These are phyloP conservation scores for Aspergillus bombycis DNA, from an alignment of 2,329 filamentous ascomycete genomes.

Conservation along the genomic window DNA sequence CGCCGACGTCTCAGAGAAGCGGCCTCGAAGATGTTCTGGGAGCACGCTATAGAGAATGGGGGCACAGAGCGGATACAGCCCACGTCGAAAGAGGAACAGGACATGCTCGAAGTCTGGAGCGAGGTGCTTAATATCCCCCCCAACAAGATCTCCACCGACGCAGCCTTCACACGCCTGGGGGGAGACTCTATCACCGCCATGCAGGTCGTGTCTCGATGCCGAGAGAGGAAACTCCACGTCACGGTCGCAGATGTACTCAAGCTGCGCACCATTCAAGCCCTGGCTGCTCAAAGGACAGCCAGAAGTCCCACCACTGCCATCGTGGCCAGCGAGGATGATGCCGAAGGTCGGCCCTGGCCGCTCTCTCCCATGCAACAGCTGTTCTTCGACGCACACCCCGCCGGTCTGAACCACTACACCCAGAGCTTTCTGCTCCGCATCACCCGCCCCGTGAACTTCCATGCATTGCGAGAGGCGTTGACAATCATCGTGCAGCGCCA, in stretches of 20 bases:
- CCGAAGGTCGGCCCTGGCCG: not conserved
- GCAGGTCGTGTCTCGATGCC: not conserved
- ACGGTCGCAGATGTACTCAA: not conserved
- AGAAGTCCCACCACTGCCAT: no score
- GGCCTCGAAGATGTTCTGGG: not conserved
- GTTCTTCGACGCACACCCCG: constrained; percentile 19
- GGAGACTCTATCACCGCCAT: constrained; percentile 8
- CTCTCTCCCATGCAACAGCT: constrained; percentile 30
- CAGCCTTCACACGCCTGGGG: not conserved
- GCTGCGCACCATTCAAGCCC: not conserved
- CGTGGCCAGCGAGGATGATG: no score
- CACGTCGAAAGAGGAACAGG: not conserved
- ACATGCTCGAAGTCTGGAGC: not conserved
- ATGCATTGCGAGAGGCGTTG: constrained; percentile 15
- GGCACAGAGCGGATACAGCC: not conserved
- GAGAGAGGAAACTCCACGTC: no score
- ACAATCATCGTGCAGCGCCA: constrained; percentile 23
- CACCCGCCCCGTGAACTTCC: no score
- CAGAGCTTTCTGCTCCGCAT: constrained; percentile 21
- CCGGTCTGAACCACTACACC: constrained; percentile 26
- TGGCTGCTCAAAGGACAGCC: not conserved
- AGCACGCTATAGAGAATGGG: not conserved
- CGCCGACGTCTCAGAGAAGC: not conserved
- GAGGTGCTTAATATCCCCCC: not conserved
- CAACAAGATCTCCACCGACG: not conserved